Percentiles rank a stretch among this genome's conserved stretches.
These are phyloP conservation scores for Pleoardoris graminearum DNA, from an alignment of 2,329 filamentous ascomycete genomes.

Conservation along the genomic window DNA sequence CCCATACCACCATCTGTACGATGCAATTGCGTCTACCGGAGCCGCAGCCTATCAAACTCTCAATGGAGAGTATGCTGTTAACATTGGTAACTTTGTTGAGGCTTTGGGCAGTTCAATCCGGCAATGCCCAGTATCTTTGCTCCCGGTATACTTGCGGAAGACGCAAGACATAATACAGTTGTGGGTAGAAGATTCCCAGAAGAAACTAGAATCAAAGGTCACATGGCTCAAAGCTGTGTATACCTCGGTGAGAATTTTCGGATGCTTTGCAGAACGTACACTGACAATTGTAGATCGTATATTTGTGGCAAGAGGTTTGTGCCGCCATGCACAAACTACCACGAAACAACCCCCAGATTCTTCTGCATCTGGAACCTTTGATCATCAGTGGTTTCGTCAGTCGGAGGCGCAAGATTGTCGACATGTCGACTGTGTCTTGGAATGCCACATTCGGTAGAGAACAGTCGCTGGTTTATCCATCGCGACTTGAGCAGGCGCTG, in stretches of 20 bases:
- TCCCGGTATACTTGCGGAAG: constrained; percentile 60
- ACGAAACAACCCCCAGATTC: constrained; percentile 59
- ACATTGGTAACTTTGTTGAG: constrained; percentile 55
- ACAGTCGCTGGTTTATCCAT: constrained; percentile 65
- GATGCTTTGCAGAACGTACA: background rate
- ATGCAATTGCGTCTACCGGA: constrained; percentile 59
- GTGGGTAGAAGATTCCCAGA: constrained; percentile 65
- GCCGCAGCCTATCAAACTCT: constrained; percentile 57
- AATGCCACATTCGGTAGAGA: constrained; percentile 68
- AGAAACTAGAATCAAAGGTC: constrained; percentile 33
- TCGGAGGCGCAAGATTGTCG: constrained; percentile 54
- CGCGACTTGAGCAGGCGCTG: constrained; percentile 64
- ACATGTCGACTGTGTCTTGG: constrained; percentile 65
- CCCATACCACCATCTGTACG: constrained; percentile 69
- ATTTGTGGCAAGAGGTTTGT: constrained; percentile 52
- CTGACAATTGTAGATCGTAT: constrained; percentile 36
- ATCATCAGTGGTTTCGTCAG: constrained; percentile 59
- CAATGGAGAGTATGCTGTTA: constrained; percentile 43
- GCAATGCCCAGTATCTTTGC: constrained; percentile 51
- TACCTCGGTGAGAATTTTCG: constrained; percentile 24
- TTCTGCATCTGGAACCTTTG: constrained; percentile 58
- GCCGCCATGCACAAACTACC: constrained; percentile 59
- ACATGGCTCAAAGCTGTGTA: constrained; percentile 27
- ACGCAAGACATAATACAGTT: constrained; percentile 64
- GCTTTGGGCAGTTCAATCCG: constrained; percentile 52